phyloP scores from a whole-genome alignment of 352 stramenopile genomes.

The Phytophthora sojae region DNA sequence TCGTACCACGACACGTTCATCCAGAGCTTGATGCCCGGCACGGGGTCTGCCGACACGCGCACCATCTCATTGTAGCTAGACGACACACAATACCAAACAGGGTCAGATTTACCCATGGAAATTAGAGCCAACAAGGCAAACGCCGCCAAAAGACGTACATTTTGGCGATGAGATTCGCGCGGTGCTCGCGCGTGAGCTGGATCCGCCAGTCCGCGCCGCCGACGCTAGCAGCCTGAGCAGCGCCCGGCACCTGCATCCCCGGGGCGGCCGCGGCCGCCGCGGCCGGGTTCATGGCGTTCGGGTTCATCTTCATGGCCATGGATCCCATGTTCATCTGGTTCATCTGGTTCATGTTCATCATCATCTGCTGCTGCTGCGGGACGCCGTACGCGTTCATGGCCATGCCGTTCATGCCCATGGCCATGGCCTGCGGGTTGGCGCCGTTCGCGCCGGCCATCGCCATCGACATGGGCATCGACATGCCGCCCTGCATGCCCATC shows the following conservation, averaged over 20 bases:
- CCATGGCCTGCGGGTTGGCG: conserved; percentile 47
- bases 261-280: conserved; percentile 20
- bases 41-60: conserved; percentile 78
- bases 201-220: conserved; percentile 77
- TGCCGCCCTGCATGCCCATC: conserved; percentile 66
- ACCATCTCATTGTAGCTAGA: conserved; percentile 86
- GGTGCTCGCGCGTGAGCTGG: conserved; percentile 83
- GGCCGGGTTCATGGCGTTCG: conserved; percentile 53
- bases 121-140: background rate
- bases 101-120: conserved; percentile 16
- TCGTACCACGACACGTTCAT: conserved; percentile 91
- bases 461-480: conserved; percentile 80
- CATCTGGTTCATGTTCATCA: conserved; percentile 73
- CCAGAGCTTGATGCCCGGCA: conserved; percentile 85
- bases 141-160: conserved; percentile 55
- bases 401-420: conserved; percentile 67
- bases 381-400: conserved; percentile 50
- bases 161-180: conserved; percentile 86
- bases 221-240: conserved; percentile 27
- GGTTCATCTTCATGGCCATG: conserved; percentile 63
- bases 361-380: conserved; percentile 38
- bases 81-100: conserved; percentile 1
- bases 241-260: conserved; percentile 32
- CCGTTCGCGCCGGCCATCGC: conserved; percentile 51
- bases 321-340: conserved; percentile 65